phyloP scores from a whole-genome alignment of 257 asterid genomes.

The Przewalskia tangutica region DNA sequence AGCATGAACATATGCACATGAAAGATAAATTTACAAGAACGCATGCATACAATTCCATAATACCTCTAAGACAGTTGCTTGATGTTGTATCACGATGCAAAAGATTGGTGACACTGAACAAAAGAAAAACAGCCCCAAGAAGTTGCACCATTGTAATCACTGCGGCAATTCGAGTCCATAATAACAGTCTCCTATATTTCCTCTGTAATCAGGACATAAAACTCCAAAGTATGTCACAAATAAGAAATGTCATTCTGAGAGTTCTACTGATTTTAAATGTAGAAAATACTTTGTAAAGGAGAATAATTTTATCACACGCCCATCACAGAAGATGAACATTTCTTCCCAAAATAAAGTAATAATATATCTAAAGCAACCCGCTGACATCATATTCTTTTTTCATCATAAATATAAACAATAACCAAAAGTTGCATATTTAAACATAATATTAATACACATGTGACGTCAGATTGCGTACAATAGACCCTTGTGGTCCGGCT shows the following conservation, averaged over 20 bases:
- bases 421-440: neutral
- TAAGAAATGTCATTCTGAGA: neutral
- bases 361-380: neutral
- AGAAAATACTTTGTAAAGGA: neutral
- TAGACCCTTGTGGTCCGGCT: too few species aligned
- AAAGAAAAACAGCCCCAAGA: constrained; percentile 16
- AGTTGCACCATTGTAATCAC: constrained; percentile 17
- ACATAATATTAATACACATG: neutral
- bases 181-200: constrained; percentile 14
- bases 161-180: constrained; percentile 21
- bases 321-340: neutral
- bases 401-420: neutral
- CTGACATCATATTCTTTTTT: neutral
- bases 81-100: constrained; percentile 3
- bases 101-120: constrained; percentile 5
- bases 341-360: neutral
- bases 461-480: too few species aligned
- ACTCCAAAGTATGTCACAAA: neutral
- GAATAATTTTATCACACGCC: neutral
- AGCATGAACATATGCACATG: neutral
- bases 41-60: neutral
- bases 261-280: neutral
- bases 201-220: neutral
- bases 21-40: neutral
- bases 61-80: constrained; percentile 16